Evolutionary conservation across 495 filamentous ascomycete genomes (phyloP).

Genomic region (Penicillium paxilli): DNA sequence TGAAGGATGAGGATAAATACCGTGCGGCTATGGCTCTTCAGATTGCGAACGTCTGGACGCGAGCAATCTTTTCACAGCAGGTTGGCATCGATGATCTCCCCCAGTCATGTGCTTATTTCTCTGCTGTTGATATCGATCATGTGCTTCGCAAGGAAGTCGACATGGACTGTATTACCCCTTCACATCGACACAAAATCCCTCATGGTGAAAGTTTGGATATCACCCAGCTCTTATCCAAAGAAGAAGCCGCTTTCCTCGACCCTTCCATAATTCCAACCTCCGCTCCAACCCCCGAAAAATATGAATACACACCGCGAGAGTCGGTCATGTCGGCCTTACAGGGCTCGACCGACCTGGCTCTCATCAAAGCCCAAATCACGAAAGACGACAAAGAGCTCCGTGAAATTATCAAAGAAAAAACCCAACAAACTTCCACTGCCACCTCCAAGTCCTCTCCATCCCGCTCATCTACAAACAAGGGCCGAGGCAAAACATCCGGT

Average conservation of each 20-base stretch:
- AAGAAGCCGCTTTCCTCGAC: slow-evolving; percentile 63
- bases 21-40: slow-evolving; percentile 87
- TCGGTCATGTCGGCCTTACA: slow-evolving; percentile 75
- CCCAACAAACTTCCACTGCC: slow-evolving; percentile 18
- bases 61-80: slow-evolving; percentile 95
- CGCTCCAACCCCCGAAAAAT: slow-evolving; percentile 53
- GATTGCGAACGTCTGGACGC: slow-evolving; percentile 92
- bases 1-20: slow-evolving; percentile 84
- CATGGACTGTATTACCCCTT: slow-evolving; percentile 95
- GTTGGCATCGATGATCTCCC: slow-evolving; percentile 95
- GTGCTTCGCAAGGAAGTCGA: slow-evolving; percentile 96
- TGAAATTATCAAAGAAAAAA: slow-evolving; percentile 64
- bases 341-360: slow-evolving; percentile 54
- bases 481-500: slow-evolving; percentile 21
- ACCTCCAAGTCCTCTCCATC: slow-evolving; percentile 12
- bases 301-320: slow-evolving; percentile 66
- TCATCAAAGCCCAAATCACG: slow-evolving; percentile 82
- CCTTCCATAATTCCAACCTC: slow-evolving; percentile 55
- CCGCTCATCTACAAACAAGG: slow-evolving; percentile 16
- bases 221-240: slow-evolving; percentile 66
- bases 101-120: slow-evolving; percentile 92
- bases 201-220: slow-evolving; percentile 88
- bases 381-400: slow-evolving; percentile 71
- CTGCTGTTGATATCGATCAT: slow-evolving; percentile 88
- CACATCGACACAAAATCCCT: slow-evolving; percentile 73